Conservation (phyloP, 1,284 basidiomycete genomes). For the Trametes sp. region DNA sequence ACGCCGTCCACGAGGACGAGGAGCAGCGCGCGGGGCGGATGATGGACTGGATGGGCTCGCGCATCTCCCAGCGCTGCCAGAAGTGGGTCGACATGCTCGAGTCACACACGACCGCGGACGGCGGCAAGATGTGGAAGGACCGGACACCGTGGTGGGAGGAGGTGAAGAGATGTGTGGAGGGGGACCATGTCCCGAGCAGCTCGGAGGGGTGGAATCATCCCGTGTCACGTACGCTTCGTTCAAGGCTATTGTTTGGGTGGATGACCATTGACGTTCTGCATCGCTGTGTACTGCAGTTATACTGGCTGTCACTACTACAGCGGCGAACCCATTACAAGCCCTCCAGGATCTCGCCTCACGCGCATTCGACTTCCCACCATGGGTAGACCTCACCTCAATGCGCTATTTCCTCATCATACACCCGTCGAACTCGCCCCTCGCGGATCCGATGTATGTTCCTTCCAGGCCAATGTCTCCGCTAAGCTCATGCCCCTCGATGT, state of each 20-base stretch:
- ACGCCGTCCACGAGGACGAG: conserved; percentile 76
- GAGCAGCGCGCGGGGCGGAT: conserved; percentile 76
- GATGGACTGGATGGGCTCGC: conserved; percentile 81
- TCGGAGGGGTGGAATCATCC: conserved; percentile 86
- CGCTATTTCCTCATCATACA: conserved; percentile 81
- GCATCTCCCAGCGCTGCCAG: conserved; percentile 64
- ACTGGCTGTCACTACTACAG: conserved; percentile 77
- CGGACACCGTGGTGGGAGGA: conserved; percentile 87
- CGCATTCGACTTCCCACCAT: conserved; percentile 69
- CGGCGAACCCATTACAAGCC: conserved; percentile 79
- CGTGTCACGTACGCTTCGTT: conserved; percentile 64
- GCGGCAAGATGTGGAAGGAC: conserved; percentile 42
- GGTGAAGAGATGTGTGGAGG: conserved; percentile 74
- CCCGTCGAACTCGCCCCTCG: conserved; percentile 69
- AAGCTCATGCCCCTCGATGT: conserved; percentile 3
- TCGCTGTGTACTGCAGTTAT: conserved; percentile 73
- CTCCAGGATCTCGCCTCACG: conserved; percentile 74
- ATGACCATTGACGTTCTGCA: not conserved
- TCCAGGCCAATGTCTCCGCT: not conserved
- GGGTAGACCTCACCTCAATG: conserved; percentile 76
- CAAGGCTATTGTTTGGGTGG: not conserved
- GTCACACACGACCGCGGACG: conserved; percentile 28
- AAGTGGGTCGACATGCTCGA: conserved; percentile 68
- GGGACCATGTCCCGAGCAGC: conserved; percentile 73
- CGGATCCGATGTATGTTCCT: conserved; percentile 79